Evolutionary conservation across 768 basidiomycete genomes (phyloP).

Genomic region (Boletellus ananas): DNA sequence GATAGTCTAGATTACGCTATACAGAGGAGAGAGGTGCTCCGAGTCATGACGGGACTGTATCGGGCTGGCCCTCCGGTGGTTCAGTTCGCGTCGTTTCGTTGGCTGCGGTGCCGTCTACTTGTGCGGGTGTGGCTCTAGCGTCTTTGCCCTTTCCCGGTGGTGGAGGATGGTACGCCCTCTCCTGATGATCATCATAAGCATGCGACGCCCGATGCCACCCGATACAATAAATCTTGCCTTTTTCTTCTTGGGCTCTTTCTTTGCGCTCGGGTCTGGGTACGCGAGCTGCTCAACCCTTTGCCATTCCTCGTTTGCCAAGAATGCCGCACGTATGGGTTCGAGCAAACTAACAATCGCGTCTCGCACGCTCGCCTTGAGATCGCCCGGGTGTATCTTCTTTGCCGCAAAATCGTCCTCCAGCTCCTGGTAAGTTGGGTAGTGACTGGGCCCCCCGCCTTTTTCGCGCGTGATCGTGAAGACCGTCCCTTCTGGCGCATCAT

Average conservation of each 20-base stretch:
- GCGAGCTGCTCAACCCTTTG: conserved; percentile 70
- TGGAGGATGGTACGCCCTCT: conserved; percentile 80
- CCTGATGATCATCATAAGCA: conserved; percentile 36
- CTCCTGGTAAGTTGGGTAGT: conserved; percentile 64
- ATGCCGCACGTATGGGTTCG: conserved; percentile 76
- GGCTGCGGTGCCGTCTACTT: conserved; percentile 6
- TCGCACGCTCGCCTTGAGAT: conserved; percentile 77
- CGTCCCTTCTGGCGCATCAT: conserved; percentile 74
- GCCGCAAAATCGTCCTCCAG: conserved; percentile 72
- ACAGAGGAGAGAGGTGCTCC: background rate
- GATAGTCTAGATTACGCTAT: background rate
- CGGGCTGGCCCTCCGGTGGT: background rate
- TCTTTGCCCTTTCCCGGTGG: conserved; percentile 78
- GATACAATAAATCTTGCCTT: conserved; percentile 32
- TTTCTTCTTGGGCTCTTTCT: conserved; percentile 60
- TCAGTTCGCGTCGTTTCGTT: background rate
- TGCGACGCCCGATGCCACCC: background rate
- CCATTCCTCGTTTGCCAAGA: conserved; percentile 77
- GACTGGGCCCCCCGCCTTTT: conserved; percentile 68
- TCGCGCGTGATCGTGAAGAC: conserved; percentile 78
- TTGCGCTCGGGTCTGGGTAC: conserved; percentile 75
- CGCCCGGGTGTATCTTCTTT: conserved; percentile 82
- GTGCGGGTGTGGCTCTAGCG: conserved; percentile 3
- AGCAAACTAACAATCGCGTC: conserved; percentile 72
- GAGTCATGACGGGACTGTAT: conserved; percentile 4